A percentile compares a stretch with the other conserved stretches of the same genome.
Conservation (phyloP, 2,329 filamentous ascomycete genomes). For the Aspergillus luchuensis region DNA sequence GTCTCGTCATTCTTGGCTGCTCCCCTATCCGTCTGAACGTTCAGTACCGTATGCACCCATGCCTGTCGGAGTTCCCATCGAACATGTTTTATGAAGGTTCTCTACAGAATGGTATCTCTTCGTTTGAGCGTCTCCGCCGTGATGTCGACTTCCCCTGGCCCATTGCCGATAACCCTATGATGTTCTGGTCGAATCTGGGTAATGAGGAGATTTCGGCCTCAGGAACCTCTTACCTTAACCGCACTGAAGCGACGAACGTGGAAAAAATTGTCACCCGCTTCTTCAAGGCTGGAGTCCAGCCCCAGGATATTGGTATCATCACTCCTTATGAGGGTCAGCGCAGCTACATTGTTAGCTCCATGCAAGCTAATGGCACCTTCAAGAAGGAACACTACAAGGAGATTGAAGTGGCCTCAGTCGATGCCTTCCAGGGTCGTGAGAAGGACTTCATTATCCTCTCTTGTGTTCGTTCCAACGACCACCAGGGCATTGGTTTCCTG, state of each 20-base stretch:
- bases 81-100: conserved; percentile 99
- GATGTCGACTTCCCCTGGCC: conserved; percentile 99
- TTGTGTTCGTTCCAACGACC: conserved; percentile 97
- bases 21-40: conserved; percentile 92
- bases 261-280: conserved; percentile 98
- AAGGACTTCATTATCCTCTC: conserved; percentile 99
- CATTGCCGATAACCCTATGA: conserved; percentile 91
- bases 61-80: conserved; percentile 92
- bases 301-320: conserved; percentile 92
- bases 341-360: conserved; percentile 98
- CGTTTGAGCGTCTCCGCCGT: conserved; percentile 80
- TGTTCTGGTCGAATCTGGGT: conserved; percentile 99
- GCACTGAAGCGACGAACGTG: conserved; percentile 94
- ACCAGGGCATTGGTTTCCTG: conserved; percentile 98
- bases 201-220: conserved; percentile 98
- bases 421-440: conserved; percentile 97
- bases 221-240: conserved; percentile 96
- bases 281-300: conserved; percentile 97
- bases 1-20: conserved; percentile 86
- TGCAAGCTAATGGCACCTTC: conserved; percentile 96
- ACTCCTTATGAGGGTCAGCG: conserved; percentile 98
- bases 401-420: conserved; percentile 95
- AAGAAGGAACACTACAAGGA: conserved; percentile 99
- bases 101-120: conserved; percentile 93
- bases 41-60: conserved; percentile 99